Evolutionary conservation across 2,329 filamentous ascomycete genomes (phyloP).

Genomic region (Domatiomyces globalis): DNA sequence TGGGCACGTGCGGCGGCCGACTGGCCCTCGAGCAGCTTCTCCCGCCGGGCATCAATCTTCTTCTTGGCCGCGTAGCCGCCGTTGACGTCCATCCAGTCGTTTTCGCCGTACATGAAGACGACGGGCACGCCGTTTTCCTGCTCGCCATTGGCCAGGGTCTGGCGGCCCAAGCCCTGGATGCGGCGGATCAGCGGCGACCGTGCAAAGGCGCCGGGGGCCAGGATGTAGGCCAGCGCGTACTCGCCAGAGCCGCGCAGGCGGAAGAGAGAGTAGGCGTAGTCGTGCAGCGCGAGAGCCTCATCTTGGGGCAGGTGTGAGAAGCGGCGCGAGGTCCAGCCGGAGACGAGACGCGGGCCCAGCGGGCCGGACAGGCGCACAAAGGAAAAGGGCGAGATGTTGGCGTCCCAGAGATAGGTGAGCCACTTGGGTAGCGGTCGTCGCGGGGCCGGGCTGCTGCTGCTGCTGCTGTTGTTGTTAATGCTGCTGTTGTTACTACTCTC

Average conservation of each 20-base stretch:
- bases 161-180: conserved; percentile 76
- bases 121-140: conserved; percentile 61
- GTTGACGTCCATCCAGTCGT: conserved; percentile 96
- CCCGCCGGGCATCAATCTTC: conserved; percentile 57
- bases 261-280: conserved; percentile 91
- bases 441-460: conserved; percentile 31
- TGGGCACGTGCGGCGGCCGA: conserved; percentile 52
- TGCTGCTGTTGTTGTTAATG: conserved; percentile 18
- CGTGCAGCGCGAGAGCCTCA: conserved; percentile 73
- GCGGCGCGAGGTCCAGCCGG: conserved; percentile 82
- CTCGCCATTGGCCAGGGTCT: conserved; percentile 30
- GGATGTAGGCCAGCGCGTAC: conserved; percentile 81
- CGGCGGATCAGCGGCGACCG: conserved; percentile 74
- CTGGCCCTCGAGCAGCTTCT: conserved; percentile 45
- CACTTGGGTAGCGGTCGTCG: conserved; percentile 60
- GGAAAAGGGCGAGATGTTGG: conserved; percentile 89
- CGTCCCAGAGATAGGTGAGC: conserved; percentile 90
- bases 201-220: conserved; percentile 86
- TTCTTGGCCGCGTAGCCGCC: conserved; percentile 70
- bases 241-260: conserved; percentile 83
- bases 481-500: conserved; percentile 7
- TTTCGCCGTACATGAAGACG: conserved; percentile 90
- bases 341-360: conserved; percentile 78
- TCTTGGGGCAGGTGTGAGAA: conserved; percentile 74
- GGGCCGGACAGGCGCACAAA: conserved; percentile 79